These are phyloP conservation scores for Artomyces pyxidatus DNA, from an alignment of 768 basidiomycete genomes.

Conservation along the genomic window DNA sequence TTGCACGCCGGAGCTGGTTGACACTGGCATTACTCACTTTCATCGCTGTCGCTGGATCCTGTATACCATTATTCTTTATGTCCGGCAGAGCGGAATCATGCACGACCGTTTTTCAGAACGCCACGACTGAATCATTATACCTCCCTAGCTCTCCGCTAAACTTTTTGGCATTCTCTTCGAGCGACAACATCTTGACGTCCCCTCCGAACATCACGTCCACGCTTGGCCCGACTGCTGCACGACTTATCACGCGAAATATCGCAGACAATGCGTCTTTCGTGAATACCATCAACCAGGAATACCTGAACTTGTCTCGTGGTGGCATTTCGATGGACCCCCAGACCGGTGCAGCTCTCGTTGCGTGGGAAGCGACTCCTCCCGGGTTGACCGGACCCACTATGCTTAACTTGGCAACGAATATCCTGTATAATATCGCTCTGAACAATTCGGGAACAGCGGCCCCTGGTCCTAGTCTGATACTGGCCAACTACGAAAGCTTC, in stretches of 20 bases:
- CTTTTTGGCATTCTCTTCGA: conserved; percentile 22
- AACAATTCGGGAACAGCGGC: conserved; percentile 37
- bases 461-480: conserved; percentile 42
- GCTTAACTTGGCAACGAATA: conserved; percentile 61
- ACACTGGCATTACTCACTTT: conserved; percentile 39
- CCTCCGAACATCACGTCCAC: conserved; percentile 44
- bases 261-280: conserved; percentile 54
- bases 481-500: conserved; percentile 48
- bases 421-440: conserved; percentile 55
- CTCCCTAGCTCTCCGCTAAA: conserved; percentile 40
- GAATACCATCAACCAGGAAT: conserved; percentile 40
- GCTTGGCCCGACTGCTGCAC: conserved; percentile 34
- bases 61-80: conserved; percentile 63
- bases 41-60: conserved; percentile 50
- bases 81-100: conserved; percentile 44
- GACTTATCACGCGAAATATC: conserved; percentile 34
- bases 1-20: conserved; percentile 63
- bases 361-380: conserved; percentile 64
- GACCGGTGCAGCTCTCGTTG: conserved; percentile 46
- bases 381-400: conserved; percentile 50
- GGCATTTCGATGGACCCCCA: conserved; percentile 56
- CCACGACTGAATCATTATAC: conserved; percentile 40
- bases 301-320: conserved; percentile 50
- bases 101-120: conserved; percentile 27
- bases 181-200: conserved; percentile 33